A percentile compares a stretch with the other conserved stretches of the same genome.
These are phyloP conservation scores for Trichophyton verrucosum DNA, from an alignment of 2,329 filamentous ascomycete species.

Conservation along the genomic window DNA sequence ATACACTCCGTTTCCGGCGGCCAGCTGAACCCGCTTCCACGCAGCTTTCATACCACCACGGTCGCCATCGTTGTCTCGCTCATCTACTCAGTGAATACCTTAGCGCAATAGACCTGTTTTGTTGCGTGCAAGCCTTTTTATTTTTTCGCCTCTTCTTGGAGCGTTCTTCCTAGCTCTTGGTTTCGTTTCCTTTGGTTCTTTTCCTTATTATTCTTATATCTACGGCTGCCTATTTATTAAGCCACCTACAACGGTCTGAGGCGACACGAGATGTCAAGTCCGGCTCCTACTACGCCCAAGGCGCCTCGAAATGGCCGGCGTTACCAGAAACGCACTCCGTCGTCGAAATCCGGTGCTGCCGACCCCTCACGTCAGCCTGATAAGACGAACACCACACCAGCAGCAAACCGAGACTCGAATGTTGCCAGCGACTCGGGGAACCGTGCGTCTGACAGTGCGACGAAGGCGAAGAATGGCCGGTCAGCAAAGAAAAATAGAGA, in stretches of 20 bases:
- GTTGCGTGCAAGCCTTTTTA: constrained; percentile 9
- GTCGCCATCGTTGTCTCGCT: not conserved
- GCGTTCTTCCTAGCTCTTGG: not conserved
- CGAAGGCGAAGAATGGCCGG: constrained; percentile 27
- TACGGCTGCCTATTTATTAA: constrained; percentile 42
- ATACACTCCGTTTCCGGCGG: not conserved
- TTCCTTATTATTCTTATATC: constrained; percentile 21
- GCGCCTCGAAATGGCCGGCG: constrained; percentile 27
- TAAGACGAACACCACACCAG: constrained; percentile 13
- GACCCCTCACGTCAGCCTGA: constrained; percentile 22
- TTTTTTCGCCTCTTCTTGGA: constrained; percentile 9
- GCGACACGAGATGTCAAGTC: constrained; percentile 33
- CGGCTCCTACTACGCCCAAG: constrained; percentile 30
- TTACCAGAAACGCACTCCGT: constrained; percentile 27
- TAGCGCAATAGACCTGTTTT: not conserved
- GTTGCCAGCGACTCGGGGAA: constrained; percentile 21
- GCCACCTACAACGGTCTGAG: constrained; percentile 21
- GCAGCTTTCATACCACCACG: not conserved
- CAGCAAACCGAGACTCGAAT: constrained; percentile 22
- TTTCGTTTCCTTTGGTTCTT: constrained; percentile 15
- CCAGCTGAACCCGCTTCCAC: not conserved
- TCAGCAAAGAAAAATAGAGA: constrained; percentile 27
- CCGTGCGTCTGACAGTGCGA: constrained; percentile 18
- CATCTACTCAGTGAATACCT: not conserved
- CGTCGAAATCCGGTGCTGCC: constrained; percentile 16